phyloP scores from a whole-genome alignment of 768 basidiomycete genomes.

The Sporobolomyces phaffii region DNA sequence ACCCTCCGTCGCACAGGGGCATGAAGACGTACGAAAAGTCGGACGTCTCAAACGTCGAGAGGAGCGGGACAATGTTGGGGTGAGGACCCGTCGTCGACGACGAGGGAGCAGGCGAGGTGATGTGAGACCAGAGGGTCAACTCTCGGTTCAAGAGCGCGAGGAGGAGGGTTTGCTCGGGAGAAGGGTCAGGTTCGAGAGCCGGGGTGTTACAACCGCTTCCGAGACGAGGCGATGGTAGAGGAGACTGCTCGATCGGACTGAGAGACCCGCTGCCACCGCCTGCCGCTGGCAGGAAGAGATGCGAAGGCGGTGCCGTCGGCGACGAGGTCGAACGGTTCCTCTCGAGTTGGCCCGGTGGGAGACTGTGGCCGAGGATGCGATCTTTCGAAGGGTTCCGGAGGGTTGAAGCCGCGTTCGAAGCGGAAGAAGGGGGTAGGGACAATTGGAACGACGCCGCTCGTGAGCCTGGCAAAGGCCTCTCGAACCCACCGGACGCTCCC shows the following conservation, averaged over 20 bases:
- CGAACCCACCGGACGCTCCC: too few relatives aligned
- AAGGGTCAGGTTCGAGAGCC: neutral
- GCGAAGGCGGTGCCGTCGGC: constrained; percentile 3
- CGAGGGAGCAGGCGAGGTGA: constrained; percentile 6
- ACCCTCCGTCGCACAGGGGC: constrained; percentile 74
- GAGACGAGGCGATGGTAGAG: constrained; percentile 5
- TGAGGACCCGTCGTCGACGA: constrained; percentile 48
- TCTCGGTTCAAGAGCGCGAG: constrained; percentile 11
- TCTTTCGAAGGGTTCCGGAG: neutral
- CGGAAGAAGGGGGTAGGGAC: neutral
- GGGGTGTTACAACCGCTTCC: neutral
- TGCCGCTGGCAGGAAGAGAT: neutral
- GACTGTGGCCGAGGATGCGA: neutral
- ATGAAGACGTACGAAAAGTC: constrained; percentile 75
- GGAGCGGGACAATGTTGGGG: constrained; percentile 80
- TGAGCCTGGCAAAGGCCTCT: neutral
- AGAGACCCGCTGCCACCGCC: neutral
- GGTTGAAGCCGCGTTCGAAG: neutral
- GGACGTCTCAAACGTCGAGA: constrained; percentile 57
- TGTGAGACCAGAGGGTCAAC: neutral
- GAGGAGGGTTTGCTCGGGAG: constrained; percentile 2
- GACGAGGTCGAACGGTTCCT: constrained; percentile 1
- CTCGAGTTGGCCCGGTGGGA: neutral
- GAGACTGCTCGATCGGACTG: neutral
- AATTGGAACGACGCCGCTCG: neutral